Conservation (phyloP, 345 rosid species). For the Eucalyptus tenuipes region DNA sequence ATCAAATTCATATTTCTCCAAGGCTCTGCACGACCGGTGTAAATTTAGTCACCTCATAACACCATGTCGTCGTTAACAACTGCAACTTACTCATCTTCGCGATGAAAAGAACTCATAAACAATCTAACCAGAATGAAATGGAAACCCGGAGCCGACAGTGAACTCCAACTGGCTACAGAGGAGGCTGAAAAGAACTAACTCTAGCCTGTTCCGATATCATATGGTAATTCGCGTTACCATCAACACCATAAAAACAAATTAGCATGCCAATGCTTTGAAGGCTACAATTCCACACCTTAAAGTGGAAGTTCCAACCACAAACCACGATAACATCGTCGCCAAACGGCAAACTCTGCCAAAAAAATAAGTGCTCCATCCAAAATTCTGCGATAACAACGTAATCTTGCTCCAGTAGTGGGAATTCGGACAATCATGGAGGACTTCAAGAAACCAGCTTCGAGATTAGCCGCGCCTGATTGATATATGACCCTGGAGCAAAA, state of each 20-base stretch:
- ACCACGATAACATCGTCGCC: not conserved
- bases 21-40: not conserved
- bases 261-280: not conserved
- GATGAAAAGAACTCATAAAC: not conserved
- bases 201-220: not conserved
- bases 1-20: not conserved
- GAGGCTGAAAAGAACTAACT: not conserved
- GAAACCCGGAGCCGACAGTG: not conserved
- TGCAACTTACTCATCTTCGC: not conserved
- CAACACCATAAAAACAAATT: rapidly evolving
- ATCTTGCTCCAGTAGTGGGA: not conserved
- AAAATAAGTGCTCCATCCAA: not conserved
- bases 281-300: not conserved
- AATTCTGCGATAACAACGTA: not conserved
- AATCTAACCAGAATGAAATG: not conserved
- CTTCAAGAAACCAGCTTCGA: not conserved
- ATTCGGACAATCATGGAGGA: not conserved
- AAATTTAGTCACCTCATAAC: not conserved
- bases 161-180: not conserved
- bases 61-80: not conserved
- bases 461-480: not conserved
- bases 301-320: not conserved
- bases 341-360: not conserved
- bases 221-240: not conserved
- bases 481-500: not conserved